Evolutionary conservation across 1,139 yeast species (phyloP), one percentile per base, ranked within the genome.

Genomic region (Hansenula anomala): DNA sequence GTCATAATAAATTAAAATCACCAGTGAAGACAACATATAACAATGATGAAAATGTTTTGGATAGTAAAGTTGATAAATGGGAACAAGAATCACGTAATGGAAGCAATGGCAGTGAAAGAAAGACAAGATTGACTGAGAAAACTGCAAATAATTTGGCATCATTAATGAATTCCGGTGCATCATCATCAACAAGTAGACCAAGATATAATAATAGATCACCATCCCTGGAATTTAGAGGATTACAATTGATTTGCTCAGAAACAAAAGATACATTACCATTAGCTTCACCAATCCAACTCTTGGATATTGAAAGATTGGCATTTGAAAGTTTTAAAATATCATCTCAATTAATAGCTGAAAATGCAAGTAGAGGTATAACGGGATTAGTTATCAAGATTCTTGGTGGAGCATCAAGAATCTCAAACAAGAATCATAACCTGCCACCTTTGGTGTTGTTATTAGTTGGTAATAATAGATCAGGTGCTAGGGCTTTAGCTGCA

Each of bases 271-370:
- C 56, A 44, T 52, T 80, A 4, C 85, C 92, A 2, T 66, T 80
- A 40, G 83, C 90, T 14, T 77, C 92, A 1, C 92, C 96, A 1
- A 78, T 87, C 8, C 96, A 89, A 59, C 62, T 88, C 44, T 66
- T 83, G n/a, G 95, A 87, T 48, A 75, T 88, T 41, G 94, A 87
- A 58, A 69, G 85, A 34, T 58, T 79, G 16, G 61, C 84, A 15
- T 59, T 64, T 6, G 81, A 78, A 22, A 59, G 67, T 10, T 82
- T 69, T 59, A 80, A 78, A 2, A 59, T 80, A 16, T 51, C 75
- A 2, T 67, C 73, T 13, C 58, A 59, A 11, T 60, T 75, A 11
- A 60, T 80, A 51, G 64, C 75, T n/a, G 97, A 88, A 57, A 78
- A 80, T 36, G 78, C 88, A 36, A 89, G 89, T 3, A 64, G 82